Evolutionary conservation across 306 rosid species (phyloP).

Genomic region (Acacia confusa): DNA sequence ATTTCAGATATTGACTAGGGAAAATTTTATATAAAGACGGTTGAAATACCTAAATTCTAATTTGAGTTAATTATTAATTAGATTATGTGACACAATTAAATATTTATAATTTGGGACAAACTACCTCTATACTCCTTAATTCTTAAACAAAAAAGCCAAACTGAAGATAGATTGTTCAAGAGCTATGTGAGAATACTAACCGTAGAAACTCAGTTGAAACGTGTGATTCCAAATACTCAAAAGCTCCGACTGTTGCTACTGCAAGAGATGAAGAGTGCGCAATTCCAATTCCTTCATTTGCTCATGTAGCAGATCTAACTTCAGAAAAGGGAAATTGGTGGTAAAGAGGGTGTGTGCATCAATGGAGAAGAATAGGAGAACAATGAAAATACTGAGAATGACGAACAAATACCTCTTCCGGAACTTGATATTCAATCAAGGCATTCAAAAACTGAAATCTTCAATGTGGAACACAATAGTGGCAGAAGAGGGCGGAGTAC

Average conservation of each 20-base stretch:
- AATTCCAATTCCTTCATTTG: conserved; percentile 76
- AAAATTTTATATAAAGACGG: too few species aligned
- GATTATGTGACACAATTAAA: too few species aligned
- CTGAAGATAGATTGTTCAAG: too few species aligned
- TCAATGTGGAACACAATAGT: conserved; percentile 56
- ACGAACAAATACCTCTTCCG: conserved; percentile 53
- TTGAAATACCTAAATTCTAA: too few species aligned
- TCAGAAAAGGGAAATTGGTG: conserved; percentile 30
- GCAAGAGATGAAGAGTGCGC: conserved; percentile 69
- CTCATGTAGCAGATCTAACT: conserved; percentile 44
- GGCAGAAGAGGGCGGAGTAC: conserved; percentile 29
- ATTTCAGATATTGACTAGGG: too few species aligned
- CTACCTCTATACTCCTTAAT: too few species aligned
- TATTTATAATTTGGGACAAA: too few species aligned
- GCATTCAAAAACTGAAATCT: conserved; percentile 34
- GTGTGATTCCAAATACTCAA: conserved; percentile 60
- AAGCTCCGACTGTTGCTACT: conserved; percentile 62
- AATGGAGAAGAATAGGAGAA: conserved; percentile 47
- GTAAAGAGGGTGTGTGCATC: conserved; percentile 51
- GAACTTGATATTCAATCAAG: conserved; percentile 35
- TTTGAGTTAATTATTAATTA: too few species aligned
- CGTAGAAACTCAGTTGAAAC: conserved; percentile 32
- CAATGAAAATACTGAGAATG: conserved; percentile 44
- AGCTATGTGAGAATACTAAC: too few species aligned
- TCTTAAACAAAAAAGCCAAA: too few species aligned